phyloP scores from a whole-genome alignment of 345 rosid genomes.

The Geranium brycei region DNA sequence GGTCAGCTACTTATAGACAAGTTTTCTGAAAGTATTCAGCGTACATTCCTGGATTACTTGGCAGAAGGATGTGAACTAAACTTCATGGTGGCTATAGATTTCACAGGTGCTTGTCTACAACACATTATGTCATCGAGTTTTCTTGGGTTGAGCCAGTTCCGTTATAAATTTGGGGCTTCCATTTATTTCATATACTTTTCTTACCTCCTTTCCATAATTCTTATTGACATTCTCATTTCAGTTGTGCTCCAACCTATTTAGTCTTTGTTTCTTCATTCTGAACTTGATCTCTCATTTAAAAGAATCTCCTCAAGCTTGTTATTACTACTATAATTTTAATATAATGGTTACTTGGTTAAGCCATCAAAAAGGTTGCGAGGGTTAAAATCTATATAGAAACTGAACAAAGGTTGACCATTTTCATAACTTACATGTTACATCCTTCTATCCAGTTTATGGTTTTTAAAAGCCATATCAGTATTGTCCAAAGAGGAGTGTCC shows the following conservation, averaged over 20 bases:
- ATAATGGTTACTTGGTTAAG: not conserved
- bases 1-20: constrained; percentile 64
- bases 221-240: not conserved
- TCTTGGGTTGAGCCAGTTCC: not conserved
- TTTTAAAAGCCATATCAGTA: not conserved
- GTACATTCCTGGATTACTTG: constrained; percentile 76
- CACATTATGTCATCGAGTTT: not conserved
- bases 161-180: not conserved
- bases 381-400: not conserved
- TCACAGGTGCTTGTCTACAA: constrained; percentile 47
- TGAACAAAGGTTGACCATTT: not conserved
- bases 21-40: constrained; percentile 50
- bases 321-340: not conserved
- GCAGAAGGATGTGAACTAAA: constrained; percentile 72
- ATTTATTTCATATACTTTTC: not conserved
- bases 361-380: not conserved
- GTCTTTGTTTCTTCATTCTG: not conserved
- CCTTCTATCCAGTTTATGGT: not conserved
- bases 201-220: not conserved
- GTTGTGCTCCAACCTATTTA: not conserved
- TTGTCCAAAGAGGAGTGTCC: not conserved
- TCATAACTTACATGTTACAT: too few relatives aligned
- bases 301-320: not conserved
- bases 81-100: constrained; percentile 95
- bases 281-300: not conserved